Conservation (phyloP, 2,329 filamentous ascomycete species). For the Monilinia vaccinii-corymbosi region DNA sequence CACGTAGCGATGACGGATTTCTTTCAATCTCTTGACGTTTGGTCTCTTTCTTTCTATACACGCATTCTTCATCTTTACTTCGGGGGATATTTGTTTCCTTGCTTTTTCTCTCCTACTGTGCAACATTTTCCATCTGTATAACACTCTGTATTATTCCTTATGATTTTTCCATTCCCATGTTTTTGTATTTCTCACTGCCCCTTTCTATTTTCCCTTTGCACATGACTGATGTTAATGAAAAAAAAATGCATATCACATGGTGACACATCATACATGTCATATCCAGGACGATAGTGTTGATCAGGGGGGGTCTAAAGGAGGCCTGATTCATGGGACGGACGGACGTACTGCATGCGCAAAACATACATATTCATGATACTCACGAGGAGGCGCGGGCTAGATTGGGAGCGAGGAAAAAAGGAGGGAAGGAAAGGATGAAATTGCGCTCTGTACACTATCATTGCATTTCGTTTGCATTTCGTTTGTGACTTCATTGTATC, state of each 20-base stretch:
- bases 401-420: not conserved
- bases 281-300: not conserved
- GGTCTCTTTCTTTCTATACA: not conserved
- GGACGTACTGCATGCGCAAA: not conserved
- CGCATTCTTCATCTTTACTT: not conserved
- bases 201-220: not conserved
- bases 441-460: not conserved
- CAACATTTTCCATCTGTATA: not conserved
- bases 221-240: conserved; percentile 4
- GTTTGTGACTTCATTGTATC: not conserved
- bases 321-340: not conserved
- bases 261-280: not conserved
- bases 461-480: conserved; percentile 3
- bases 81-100: not conserved
- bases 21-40: not conserved
- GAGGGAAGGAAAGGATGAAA: not conserved
- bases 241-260: conserved; percentile 1
- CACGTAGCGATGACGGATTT: not conserved
- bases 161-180: not conserved
- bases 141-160: not conserved
- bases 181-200: not conserved
- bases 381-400: not conserved
- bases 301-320: not conserved
- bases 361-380: conserved; percentile 7
- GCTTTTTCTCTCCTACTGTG: not conserved